Evolutionary conservation across 768 basidiomycete species (phyloP), one percentile per base, ranked within the genome.

Genomic region (Crassisporium funariophilum): DNA sequence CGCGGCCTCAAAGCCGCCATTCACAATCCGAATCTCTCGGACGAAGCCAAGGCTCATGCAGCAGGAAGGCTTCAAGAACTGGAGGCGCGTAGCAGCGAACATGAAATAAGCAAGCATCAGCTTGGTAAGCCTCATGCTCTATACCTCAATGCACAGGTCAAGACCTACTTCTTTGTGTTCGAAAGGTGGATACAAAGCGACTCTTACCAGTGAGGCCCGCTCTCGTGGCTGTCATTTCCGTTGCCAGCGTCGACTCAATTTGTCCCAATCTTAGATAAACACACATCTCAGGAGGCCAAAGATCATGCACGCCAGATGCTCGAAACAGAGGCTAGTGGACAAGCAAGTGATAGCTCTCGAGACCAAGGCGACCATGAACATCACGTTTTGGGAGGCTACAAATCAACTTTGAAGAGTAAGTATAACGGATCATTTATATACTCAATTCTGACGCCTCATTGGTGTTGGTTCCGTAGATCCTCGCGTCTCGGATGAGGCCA

Each of bases 1-100:
- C 77, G 75, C 5, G 82, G 81, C 25, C 65, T 79, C 49, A 81
- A 80, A 56, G 79, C 81, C 13, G 68, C 81, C 12, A 70, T 81
- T 5, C 65, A 73, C 55, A 82, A 84, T 57, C 78, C 78, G 7
- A 68, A 78, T 53, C 75, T 78, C 31, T 79, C 79, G 9, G 62
- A 68, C 5, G 73, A 71, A 41, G 82, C 81, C 0, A 79, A 78
- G 52, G 64, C 65, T 34, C 68, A 70, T 20, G 82, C 81, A 7
- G 56, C 51, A 23, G 63, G 75, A 36, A 66, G 69, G 8, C 70
- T 85, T 13, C 66, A 75, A 12, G 54, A 68, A 6, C 61, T 70
- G 57, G 60, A 54, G n/a, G n/a, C n/a, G n/a, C n/a, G n/a, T n/a
- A n/a, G n/a, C n/a, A n/a, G n/a, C n/a, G n/a, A n/a, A n/a, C n/a